Base-by-base conservation (phyloP, 352 stramenopile genomes). In the Saprolegnia parasitica region DNA sequence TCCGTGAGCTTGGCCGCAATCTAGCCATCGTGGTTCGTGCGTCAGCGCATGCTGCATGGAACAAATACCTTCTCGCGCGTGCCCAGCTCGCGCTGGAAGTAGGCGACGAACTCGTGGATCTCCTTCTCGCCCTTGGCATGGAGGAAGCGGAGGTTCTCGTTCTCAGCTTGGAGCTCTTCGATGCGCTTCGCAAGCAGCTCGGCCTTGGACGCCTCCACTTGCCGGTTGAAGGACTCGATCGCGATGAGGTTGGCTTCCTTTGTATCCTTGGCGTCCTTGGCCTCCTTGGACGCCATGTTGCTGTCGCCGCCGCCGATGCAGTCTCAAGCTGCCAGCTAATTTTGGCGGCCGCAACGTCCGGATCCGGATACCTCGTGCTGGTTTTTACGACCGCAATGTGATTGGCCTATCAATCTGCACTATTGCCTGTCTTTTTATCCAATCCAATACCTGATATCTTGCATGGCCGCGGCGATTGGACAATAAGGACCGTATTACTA, bases 31-130 rank as follows among this genome's bases (percentile, higher is more conserved):
- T 86, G 85, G 18, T 64, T 79, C 62, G 61, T 54, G 5, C 8
- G n/a, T 20, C n/a, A 29, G 29, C 50, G 1, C 5, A 58, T 18
- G 50, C 21, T 4, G 50, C n/a, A 32, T n/a, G n/a, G n/a, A n/a
- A n/a, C 80, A 57, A 89, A 76, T 62, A 88, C 79, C 67, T 84
- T 87, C 74, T 93, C 85, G 32, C 85, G 80, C 20, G 81, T 84
- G 62, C 97, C 88, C 58, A 98, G 90, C 73, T 98, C 86, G 60
- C 90, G 85, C 71, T 98, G 91, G 73, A 98, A 97, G 76, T 98
- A 98, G 8, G 88, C 82, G 24, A 98, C 91, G 50, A 98, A 97
- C 76, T 98, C 92, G 73, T 97, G 88, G 13, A 90, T 98, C 74
- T 98, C 90, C 72, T 95, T 91, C 71, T 97, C 90, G 24, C 81